Conservation (phyloP, 2,329 filamentous ascomycete species). For the Penicillium psychrosexuale region DNA sequence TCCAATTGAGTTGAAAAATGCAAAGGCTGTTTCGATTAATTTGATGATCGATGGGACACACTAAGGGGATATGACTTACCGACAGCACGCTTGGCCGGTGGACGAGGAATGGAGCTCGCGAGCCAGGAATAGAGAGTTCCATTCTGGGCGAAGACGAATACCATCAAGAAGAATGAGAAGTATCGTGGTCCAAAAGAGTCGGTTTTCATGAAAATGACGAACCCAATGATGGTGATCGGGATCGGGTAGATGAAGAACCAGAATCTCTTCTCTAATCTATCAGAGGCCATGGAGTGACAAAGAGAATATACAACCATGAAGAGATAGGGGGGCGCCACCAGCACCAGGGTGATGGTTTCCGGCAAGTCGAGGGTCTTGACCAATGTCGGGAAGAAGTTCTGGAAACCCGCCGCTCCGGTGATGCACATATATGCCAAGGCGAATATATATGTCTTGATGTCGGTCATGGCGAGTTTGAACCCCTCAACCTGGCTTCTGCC, state of each 20-base stretch:
- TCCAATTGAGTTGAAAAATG: constrained; percentile 55
- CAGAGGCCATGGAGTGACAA: constrained; percentile 45
- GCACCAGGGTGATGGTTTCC: constrained; percentile 49
- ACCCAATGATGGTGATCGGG: constrained; percentile 51
- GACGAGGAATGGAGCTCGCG: constrained; percentile 50
- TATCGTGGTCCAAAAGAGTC: constrained; percentile 53
- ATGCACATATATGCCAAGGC: constrained; percentile 48
- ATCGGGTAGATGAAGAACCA: constrained; percentile 55
- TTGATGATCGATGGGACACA: not conserved
- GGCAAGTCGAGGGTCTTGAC: constrained; percentile 46
- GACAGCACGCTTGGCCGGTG: constrained; percentile 55
- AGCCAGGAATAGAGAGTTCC: constrained; percentile 42
- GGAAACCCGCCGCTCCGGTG: constrained; percentile 49
- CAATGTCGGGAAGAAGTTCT: constrained; percentile 57
- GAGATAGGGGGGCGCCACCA: constrained; percentile 54
- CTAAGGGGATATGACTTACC: not conserved
- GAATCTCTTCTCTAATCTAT: constrained; percentile 47
- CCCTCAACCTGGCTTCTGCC: constrained; percentile 49
- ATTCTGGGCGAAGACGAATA: constrained; percentile 52
- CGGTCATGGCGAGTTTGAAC: constrained; percentile 51
- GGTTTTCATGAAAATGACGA: constrained; percentile 55
- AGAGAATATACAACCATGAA: constrained; percentile 53
- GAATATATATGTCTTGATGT: constrained; percentile 50
- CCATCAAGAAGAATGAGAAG: constrained; percentile 55
- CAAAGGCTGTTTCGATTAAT: constrained; percentile 38